phyloP scores from a whole-genome alignment of 441 rosid genomes.

The Gossypium schwendimanii region DNA sequence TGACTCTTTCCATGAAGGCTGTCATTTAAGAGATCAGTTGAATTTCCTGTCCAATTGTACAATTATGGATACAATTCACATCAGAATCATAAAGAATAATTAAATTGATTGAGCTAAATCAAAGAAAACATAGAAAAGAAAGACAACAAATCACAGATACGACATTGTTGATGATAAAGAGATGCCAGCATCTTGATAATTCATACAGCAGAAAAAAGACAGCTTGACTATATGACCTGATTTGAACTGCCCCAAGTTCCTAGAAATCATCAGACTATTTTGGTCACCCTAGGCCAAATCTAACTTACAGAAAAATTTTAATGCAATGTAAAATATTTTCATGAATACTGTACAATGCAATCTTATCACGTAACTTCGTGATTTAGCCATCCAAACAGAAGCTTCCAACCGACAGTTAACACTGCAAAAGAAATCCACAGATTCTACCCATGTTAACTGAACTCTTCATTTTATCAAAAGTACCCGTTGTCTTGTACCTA shows the following conservation, averaged over 20 bases:
- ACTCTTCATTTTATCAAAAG: neutral
- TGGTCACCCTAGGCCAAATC: neutral
- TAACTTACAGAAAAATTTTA: neutral
- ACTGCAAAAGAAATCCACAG: neutral
- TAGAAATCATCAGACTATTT: neutral
- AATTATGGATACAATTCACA: neutral
- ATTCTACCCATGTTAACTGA: neutral
- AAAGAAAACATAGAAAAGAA: neutral
- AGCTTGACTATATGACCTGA: neutral
- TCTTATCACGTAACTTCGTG: neutral
- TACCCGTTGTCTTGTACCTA: too few relatives aligned
- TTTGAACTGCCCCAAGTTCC: neutral
- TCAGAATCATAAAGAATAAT: neutral
- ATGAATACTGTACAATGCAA: neutral
- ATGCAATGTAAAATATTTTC: neutral
- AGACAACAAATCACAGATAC: neutral
- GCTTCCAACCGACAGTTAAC: neutral
- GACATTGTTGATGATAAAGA: neutral
- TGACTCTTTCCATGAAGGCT: constrained; percentile 28
- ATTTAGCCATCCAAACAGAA: neutral
- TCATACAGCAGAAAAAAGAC: neutral
- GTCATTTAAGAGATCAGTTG: constrained; percentile 30
- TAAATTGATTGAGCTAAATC: neutral
- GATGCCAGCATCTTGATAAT: neutral
- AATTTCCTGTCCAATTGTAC: constrained; percentile 24